A percentile compares a stretch with the other conserved stretches of the same genome.
Evolutionary conservation across 805 yeast species (phyloP).

Genomic region (Metschnikowia henanensis): DNA sequence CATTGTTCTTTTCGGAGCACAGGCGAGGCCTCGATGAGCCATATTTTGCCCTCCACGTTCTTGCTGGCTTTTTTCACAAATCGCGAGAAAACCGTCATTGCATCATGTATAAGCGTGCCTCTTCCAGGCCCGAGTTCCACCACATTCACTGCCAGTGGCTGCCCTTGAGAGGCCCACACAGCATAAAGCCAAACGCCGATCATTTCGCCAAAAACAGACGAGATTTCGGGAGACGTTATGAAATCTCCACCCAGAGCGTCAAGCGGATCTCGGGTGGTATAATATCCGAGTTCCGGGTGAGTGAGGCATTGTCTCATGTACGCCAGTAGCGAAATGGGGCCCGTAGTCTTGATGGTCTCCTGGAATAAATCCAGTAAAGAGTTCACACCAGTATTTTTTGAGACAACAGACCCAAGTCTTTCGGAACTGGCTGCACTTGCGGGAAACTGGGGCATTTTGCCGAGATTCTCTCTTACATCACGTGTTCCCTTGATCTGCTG

Average conservation of each 20-base stretch:
- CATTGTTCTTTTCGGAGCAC: slow-evolving; percentile 60
- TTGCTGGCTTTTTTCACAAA: slow-evolving; percentile 28
- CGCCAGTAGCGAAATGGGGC: slow-evolving; percentile 71
- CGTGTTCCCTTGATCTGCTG: slow-evolving; percentile 37
- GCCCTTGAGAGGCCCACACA: slow-evolving; percentile 57
- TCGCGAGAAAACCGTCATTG: slow-evolving; percentile 47
- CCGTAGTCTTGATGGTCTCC: slow-evolving; percentile 61
- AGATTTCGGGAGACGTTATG: slow-evolving; percentile 83
- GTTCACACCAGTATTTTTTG: slow-evolving; percentile 2
- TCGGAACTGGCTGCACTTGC: slow-evolving; percentile 17
- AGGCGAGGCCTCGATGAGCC: slow-evolving; percentile 71
- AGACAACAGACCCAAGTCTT: neutral
- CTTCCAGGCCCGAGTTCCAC: slow-evolving; percentile 86
- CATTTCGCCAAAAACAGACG: slow-evolving; percentile 85
- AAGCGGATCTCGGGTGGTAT: slow-evolving; percentile 74
- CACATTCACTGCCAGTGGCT: slow-evolving; percentile 50
- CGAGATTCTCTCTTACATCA: slow-evolving; percentile 37
- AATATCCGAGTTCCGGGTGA: slow-evolving; percentile 76
- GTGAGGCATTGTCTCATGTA: slow-evolving; percentile 83
- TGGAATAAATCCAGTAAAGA: slow-evolving; percentile 33
- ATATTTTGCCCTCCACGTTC: slow-evolving; percentile 39
- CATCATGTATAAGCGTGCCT: slow-evolving; percentile 76
- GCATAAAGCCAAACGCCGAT: slow-evolving; percentile 71
- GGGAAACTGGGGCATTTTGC: slow-evolving; percentile 39
- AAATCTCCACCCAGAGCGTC: slow-evolving; percentile 67